phyloP scores from a whole-genome alignment of 2,329 filamentous ascomycete species.

The Fusarium robinianum region DNA sequence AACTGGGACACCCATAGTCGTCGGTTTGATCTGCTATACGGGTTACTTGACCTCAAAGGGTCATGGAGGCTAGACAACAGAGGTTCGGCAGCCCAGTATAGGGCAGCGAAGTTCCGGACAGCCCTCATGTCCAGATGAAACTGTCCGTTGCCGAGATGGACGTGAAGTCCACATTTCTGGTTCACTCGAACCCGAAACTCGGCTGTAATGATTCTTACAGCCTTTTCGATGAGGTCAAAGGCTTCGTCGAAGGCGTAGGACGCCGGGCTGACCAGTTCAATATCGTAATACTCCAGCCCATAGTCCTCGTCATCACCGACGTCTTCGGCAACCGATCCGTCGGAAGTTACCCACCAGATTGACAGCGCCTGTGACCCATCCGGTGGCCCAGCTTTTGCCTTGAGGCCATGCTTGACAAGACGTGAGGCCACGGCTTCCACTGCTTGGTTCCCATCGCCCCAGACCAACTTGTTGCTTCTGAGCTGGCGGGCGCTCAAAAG shows the following conservation, averaged over 20 bases:
- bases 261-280: conserved; percentile 44
- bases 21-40: conserved; percentile 15
- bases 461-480: background rate
- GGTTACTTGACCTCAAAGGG: conserved; percentile 35
- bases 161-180: conserved; percentile 41
- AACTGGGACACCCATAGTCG: conserved; percentile 8
- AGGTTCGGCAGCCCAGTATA: conserved; percentile 45
- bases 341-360: too few relatives aligned
- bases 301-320: background rate
- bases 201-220: conserved; percentile 40
- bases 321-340: conserved; percentile 8
- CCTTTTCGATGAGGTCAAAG: conserved; percentile 37
- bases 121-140: conserved; percentile 37
- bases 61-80: conserved; percentile 43
- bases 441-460: background rate
- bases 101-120: conserved; percentile 38
- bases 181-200: conserved; percentile 42
- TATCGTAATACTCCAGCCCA: conserved; percentile 24
- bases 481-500: too few relatives aligned
- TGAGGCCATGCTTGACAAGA: background rate
- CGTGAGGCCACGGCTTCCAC: background rate
- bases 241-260: conserved; percentile 37
- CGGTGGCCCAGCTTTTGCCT: background rate
- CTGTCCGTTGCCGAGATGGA: conserved; percentile 44
- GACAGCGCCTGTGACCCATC: conserved; percentile 14